A percentile compares a stretch with the other conserved stretches of the same genome.
Evolutionary conservation across 306 rosid species (phyloP).

Genomic region (Cercis canadensis): DNA sequence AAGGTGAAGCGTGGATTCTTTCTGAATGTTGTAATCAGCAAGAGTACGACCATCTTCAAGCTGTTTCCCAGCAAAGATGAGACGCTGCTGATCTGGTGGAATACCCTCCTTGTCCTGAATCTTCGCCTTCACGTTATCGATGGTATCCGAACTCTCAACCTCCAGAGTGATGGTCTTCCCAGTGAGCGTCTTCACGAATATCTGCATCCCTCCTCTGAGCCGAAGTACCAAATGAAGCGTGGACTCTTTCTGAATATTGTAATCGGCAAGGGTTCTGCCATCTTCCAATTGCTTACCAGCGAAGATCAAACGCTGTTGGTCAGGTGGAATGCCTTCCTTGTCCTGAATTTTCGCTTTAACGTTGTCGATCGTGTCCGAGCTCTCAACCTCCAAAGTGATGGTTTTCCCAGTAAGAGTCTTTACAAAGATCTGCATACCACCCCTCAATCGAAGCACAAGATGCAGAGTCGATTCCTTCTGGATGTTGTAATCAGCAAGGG

Average conservation of each 20-base stretch:
- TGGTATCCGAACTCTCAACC: too few species aligned
- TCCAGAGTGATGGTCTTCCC: too few species aligned
- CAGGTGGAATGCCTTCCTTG: background rate
- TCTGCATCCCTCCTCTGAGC: background rate
- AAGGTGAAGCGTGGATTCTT: background rate
- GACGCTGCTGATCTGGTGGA: too few species aligned
- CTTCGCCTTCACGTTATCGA: too few species aligned
- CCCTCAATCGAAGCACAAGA: constrained; percentile 1
- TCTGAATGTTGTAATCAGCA: background rate
- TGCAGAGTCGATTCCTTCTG: constrained; percentile 15
- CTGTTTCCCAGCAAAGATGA: background rate
- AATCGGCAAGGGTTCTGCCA: background rate
- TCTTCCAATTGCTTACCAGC: background rate
- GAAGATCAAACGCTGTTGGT: background rate
- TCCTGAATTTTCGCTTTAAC: background rate
- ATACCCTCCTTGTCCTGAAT: too few species aligned
- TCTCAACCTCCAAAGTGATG: background rate
- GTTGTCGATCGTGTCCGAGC: background rate
- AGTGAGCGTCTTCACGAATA: too few species aligned
- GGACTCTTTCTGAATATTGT: background rate
- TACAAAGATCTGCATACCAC: background rate
- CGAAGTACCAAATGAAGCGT: background rate
- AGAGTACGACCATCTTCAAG: background rate
- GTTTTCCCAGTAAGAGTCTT: background rate
- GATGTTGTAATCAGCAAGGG: constrained; percentile 13